Evolutionary conservation across 495 filamentous ascomycete species (phyloP).

Genomic region (Talaromyces ruber): DNA sequence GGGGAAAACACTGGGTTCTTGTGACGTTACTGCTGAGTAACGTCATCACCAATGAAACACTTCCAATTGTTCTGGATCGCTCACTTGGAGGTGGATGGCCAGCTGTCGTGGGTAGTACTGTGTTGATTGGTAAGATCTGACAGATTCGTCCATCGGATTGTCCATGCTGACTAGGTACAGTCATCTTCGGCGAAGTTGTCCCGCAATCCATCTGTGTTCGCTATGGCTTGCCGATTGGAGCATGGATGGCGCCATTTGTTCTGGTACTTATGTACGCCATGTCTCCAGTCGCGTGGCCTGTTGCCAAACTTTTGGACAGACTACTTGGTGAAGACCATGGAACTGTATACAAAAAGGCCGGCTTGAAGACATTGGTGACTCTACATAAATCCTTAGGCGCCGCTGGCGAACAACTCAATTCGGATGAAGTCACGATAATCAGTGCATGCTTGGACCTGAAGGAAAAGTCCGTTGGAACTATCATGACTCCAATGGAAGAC

Average conservation of each 20-base stretch:
- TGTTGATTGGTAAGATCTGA: slow-evolving; percentile 69
- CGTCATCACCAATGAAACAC: slow-evolving; percentile 96
- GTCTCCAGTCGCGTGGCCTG: slow-evolving; percentile 79
- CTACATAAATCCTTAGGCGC: slow-evolving; percentile 86
- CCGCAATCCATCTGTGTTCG: slow-evolving; percentile 95
- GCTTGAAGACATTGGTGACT: slow-evolving; percentile 83
- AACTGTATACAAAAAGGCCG: slow-evolving; percentile 92
- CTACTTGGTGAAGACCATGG: slow-evolving; percentile 88
- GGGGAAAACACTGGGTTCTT: slow-evolving; percentile 97
- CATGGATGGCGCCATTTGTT: slow-evolving; percentile 86
- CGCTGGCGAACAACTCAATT: slow-evolving; percentile 80
- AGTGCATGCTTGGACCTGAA: slow-evolving; percentile 93
- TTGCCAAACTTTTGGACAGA: slow-evolving; percentile 81
- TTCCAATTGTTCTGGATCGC: slow-evolving; percentile 90
- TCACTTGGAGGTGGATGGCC: slow-evolving; percentile 92
- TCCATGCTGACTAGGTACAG: slow-evolving; percentile 37
- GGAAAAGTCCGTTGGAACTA: slow-evolving; percentile 85
- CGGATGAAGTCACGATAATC: slow-evolving; percentile 98
- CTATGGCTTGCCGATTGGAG: slow-evolving; percentile 93
- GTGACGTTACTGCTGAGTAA: slow-evolving; percentile 91
- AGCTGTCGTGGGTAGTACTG: slow-evolving; percentile 84
- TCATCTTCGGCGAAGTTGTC: slow-evolving; percentile 95
- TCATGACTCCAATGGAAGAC: slow-evolving; percentile 98
- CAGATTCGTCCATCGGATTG: background rate
- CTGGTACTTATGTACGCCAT: slow-evolving; percentile 85